These are phyloP conservation scores for Whalleya microplaca DNA, from an alignment of 2,329 filamentous ascomycete species.

Conservation along the genomic window DNA sequence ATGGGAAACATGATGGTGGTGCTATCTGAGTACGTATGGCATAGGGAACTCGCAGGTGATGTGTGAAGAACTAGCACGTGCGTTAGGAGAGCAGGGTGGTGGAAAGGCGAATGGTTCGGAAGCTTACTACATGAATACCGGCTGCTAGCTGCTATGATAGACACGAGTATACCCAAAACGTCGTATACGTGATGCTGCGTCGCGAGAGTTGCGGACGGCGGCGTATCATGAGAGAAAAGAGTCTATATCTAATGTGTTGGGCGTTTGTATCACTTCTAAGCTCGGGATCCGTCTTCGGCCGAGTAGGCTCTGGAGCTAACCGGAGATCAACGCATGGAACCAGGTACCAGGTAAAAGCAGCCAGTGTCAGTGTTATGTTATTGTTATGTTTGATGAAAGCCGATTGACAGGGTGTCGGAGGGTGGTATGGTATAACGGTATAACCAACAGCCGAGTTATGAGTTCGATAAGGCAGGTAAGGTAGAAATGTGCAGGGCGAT, in stretches of 20 bases:
- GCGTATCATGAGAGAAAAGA: not conserved
- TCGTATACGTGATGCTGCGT: not conserved
- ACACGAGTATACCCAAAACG: constrained; percentile 1
- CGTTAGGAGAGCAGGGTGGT: constrained; percentile 7
- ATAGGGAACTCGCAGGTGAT: constrained; percentile 7
- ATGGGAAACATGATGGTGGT: constrained; percentile 56
- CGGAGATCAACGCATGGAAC: not conserved
- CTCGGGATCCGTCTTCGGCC: not conserved
- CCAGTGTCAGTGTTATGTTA: not conserved
- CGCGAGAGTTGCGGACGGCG: not conserved
- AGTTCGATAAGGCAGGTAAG: not conserved
- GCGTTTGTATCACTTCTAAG: not conserved
- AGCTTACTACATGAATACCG: constrained; percentile 11
- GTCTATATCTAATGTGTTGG: not conserved
- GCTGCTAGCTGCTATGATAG: constrained; percentile 9
- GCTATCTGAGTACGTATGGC: constrained; percentile 8
- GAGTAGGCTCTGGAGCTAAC: not conserved
- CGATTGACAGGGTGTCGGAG: not conserved
- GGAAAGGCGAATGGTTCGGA: not conserved
- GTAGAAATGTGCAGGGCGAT: not conserved
- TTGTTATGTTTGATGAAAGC: too few species aligned
- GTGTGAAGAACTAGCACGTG: constrained; percentile 5
- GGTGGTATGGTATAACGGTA: not conserved
- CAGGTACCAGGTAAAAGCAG: not conserved
- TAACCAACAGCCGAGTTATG: not conserved